A percentile compares a stretch with the other conserved stretches of the same genome.
phyloP scores from a whole-genome alignment of 2,329 filamentous ascomycete genomes.

The Aspergillus thermomutatus region DNA sequence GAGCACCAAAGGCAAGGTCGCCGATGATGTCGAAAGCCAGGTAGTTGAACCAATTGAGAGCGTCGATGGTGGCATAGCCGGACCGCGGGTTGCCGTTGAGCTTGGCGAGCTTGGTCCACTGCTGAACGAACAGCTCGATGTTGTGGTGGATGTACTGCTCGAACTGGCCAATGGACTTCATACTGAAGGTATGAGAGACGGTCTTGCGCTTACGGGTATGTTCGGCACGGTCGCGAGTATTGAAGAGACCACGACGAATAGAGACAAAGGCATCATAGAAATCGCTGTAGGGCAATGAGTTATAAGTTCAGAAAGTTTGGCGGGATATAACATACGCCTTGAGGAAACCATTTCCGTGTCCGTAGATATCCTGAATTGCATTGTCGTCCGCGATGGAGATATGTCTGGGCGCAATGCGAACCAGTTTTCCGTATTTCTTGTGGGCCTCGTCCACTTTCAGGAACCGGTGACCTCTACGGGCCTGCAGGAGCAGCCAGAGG shows the following conservation, averaged over 20 bases:
- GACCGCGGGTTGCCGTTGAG: conserved; percentile 45
- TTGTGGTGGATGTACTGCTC: conserved; percentile 86
- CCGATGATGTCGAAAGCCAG: conserved; percentile 60
- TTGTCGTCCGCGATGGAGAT: conserved; percentile 75
- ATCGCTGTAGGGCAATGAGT: conserved; percentile 49
- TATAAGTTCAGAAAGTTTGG: not conserved
- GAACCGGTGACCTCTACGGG: conserved; percentile 64
- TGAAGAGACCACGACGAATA: conserved; percentile 82
- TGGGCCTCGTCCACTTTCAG: conserved; percentile 67
- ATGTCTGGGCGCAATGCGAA: conserved; percentile 81
- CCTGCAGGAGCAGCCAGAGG: conserved; percentile 71
- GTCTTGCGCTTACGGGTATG: conserved; percentile 88
- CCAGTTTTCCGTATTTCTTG: conserved; percentile 71
- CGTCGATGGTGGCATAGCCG: conserved; percentile 64
- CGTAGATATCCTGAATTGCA: conserved; percentile 75
- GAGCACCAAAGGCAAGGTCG: conserved; percentile 66
- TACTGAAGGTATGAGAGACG: conserved; percentile 79
- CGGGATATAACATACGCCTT: conserved; percentile 54
- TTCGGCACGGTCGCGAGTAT: conserved; percentile 75
- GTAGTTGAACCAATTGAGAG: conserved; percentile 77
- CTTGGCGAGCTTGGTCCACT: conserved; percentile 67
- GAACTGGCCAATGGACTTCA: conserved; percentile 77
- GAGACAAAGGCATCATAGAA: conserved; percentile 93
- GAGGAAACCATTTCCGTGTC: conserved; percentile 72
- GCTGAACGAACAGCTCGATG: conserved; percentile 66